Evolutionary conservation across 305 asterid species (phyloP).

Genomic region (Fraxinus albicans): DNA sequence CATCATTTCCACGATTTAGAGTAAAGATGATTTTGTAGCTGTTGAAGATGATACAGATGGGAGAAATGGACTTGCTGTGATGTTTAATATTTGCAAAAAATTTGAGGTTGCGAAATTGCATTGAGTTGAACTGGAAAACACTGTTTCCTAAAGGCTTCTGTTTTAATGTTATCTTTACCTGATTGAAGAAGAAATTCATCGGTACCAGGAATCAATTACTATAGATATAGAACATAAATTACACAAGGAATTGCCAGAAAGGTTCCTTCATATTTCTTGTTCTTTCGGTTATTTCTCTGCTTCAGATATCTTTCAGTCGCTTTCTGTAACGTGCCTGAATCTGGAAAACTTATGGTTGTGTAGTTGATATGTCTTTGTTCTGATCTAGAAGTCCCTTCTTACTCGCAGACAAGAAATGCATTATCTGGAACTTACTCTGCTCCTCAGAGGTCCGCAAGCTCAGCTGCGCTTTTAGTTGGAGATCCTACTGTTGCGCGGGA

Average conservation of each 20-base stretch:
- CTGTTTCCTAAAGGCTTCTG: neutral
- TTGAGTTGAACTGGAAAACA: neutral
- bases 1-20: neutral
- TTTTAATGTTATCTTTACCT: neutral
- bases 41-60: neutral
- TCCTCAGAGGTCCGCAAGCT: constrained; percentile 99
- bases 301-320: neutral
- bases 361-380: neutral
- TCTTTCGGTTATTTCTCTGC: neutral
- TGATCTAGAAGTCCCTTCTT: constrained; percentile 26
- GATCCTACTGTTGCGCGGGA: constrained; percentile 93
- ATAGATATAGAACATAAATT: neutral
- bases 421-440: constrained; percentile 98
- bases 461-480: constrained; percentile 98
- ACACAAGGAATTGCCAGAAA: neutral
- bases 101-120: neutral
- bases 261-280: neutral
- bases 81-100: neutral
- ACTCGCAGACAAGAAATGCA: constrained; percentile 90
- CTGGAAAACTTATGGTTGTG: constrained; percentile 6
- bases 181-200: neutral
- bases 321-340: constrained; percentile 3
- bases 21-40: neutral
- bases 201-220: neutral
- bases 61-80: neutral